Percentiles rank a stretch among this genome's conserved stretches.
phyloP scores from a whole-genome alignment of 257 asterid species.

The Solanum tacnaense region DNA sequence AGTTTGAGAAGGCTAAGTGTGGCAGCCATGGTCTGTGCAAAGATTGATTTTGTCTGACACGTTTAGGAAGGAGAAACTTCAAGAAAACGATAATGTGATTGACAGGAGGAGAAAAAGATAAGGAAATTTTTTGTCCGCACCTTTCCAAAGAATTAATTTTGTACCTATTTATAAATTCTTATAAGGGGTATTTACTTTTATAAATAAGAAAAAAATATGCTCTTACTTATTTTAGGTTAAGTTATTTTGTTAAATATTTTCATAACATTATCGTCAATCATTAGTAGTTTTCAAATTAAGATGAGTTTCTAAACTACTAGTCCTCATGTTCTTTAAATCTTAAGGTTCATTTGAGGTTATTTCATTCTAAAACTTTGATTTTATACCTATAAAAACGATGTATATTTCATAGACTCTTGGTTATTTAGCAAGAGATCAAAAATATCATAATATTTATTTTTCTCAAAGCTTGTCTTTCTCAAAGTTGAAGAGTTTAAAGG shows the following conservation, averaged over 20 bases:
- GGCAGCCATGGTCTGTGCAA: slow-evolving; percentile 44
- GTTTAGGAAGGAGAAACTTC: background rate
- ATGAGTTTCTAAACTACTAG: too few species aligned
- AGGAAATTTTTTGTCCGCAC: background rate
- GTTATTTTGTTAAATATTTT: background rate
- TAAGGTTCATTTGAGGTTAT: background rate
- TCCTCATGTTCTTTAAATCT: background rate
- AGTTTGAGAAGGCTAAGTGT: slow-evolving; percentile 49
- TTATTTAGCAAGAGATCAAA: too few species aligned
- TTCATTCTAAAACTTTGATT: background rate
- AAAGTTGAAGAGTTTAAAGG: too few species aligned
- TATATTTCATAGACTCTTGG: background rate
- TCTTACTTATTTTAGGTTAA: background rate
- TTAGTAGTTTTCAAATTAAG: background rate
- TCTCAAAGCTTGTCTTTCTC: background rate
- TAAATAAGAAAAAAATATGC: background rate
- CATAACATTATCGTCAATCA: background rate
- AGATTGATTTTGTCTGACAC: background rate
- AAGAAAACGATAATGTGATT: background rate
- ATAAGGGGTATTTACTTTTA: background rate
- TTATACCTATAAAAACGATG: background rate
- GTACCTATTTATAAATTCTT: background rate
- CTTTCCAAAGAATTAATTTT: background rate
- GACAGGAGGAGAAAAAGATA: slow-evolving; percentile 2
- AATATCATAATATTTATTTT: background rate